These are phyloP conservation scores for Ensete glaucum DNA, from an alignment of 176 grass and related monocot species.

Conservation along the genomic window DNA sequence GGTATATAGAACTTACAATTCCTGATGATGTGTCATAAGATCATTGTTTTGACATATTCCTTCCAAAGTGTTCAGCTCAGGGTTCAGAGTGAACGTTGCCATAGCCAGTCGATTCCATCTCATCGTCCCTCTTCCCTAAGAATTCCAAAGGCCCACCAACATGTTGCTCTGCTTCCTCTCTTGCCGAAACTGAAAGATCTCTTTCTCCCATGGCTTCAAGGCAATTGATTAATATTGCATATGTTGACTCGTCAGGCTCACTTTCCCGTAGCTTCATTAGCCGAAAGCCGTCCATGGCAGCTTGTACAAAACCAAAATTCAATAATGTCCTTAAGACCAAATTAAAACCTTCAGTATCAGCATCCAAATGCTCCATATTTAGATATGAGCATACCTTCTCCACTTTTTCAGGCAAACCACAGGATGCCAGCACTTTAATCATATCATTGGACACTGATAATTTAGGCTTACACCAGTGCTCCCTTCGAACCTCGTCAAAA, in stretches of 20 bases:
- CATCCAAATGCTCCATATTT: constrained; percentile 51
- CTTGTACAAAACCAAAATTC: constrained; percentile 43
- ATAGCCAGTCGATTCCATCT: constrained; percentile 2
- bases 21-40: not conserved
- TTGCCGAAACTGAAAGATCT: constrained; percentile 38
- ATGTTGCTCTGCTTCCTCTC: constrained; percentile 48
- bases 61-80: not conserved
- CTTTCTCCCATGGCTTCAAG: constrained; percentile 49
- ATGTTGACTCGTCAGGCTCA: constrained; percentile 59
- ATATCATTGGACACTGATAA: constrained; percentile 57
- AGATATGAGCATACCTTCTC: constrained; percentile 50
- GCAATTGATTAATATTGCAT: constrained; percentile 44
- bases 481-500: constrained; percentile 76
- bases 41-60: not conserved
- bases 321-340: constrained; percentile 44
- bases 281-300: constrained; percentile 43
- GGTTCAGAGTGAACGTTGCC: not conserved
- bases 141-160: constrained; percentile 44
- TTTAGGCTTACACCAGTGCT: constrained; percentile 72
- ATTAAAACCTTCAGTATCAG: constrained; percentile 74
- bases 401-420: constrained; percentile 39
- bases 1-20: not conserved
- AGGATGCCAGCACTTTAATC: constrained; percentile 53
- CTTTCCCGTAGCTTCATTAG: constrained; percentile 75
- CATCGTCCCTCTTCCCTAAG: constrained; percentile 27